These are phyloP conservation scores for Hortiboletus campestris DNA, from an alignment of 768 basidiomycete genomes.

Conservation along the genomic window DNA sequence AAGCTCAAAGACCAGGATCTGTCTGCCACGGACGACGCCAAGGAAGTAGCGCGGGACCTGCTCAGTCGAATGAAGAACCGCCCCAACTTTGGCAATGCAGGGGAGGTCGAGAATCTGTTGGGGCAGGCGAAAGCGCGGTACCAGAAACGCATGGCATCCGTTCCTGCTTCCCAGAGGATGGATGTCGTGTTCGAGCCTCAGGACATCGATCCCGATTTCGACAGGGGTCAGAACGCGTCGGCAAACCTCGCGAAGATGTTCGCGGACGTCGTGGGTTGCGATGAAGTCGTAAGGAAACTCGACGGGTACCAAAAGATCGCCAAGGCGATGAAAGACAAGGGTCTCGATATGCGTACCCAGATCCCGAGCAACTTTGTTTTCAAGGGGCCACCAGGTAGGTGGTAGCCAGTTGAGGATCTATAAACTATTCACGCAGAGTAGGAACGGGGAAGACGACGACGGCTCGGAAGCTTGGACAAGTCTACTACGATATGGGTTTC, in stretches of 20 bases:
- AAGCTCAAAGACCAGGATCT: conserved; percentile 62
- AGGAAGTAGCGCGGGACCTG: conserved; percentile 52
- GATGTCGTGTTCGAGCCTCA: conserved; percentile 39
- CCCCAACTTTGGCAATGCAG: conserved; percentile 67
- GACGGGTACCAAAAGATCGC: conserved; percentile 53
- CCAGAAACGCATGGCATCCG: conserved; percentile 37
- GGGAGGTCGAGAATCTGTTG: conserved; percentile 65
- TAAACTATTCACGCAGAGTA: conserved; percentile 21
- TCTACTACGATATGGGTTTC: conserved; percentile 67
- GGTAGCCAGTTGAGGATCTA: neutral
- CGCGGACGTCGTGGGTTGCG: conserved; percentile 61
- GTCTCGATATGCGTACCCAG: conserved; percentile 44
- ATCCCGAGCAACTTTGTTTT: conserved; percentile 68
- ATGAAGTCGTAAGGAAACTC: conserved; percentile 50
- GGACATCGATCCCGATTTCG: conserved; percentile 66
- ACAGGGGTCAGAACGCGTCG: conserved; percentile 47
- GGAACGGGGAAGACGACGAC: conserved; percentile 67
- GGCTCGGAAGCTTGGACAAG: conserved; percentile 61
- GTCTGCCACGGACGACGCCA: conserved; percentile 54
- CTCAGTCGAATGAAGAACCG: conserved; percentile 38
- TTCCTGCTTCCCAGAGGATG: conserved; percentile 23
- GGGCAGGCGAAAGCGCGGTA: conserved; percentile 49
- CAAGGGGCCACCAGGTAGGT: conserved; percentile 67
- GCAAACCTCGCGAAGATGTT: conserved; percentile 58
- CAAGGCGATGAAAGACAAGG: conserved; percentile 38